phyloP scores from a whole-genome alignment of 306 rosid species.

The Cucumis hystrix region DNA sequence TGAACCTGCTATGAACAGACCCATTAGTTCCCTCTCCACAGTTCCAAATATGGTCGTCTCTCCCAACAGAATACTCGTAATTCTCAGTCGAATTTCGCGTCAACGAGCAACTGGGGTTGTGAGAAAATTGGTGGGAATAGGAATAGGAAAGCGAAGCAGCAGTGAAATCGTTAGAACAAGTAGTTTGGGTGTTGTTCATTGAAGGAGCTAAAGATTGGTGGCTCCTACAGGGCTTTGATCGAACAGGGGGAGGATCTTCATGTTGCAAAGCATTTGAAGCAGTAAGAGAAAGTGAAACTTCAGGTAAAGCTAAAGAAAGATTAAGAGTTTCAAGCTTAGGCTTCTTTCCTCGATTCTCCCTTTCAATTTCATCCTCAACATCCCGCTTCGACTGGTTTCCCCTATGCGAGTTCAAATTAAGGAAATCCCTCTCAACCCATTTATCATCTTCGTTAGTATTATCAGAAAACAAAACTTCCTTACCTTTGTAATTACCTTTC shows the following conservation, averaged over 20 bases:
- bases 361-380: slow-evolving; percentile 45
- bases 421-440: slow-evolving; percentile 90
- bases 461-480: slow-evolving; percentile 38
- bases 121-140: slow-evolving; percentile 64
- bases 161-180: slow-evolving; percentile 74
- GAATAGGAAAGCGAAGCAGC: slow-evolving; percentile 80
- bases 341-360: slow-evolving; percentile 59
- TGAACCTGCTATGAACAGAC: slow-evolving; percentile 93
- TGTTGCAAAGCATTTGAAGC: slow-evolving; percentile 73
- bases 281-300: slow-evolving; percentile 74
- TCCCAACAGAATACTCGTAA: slow-evolving; percentile 59
- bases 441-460: slow-evolving; percentile 45
- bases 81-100: slow-evolving; percentile 83
- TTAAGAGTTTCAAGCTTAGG: slow-evolving; percentile 72
- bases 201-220: slow-evolving; percentile 43
- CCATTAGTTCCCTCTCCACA: slow-evolving; percentile 99
- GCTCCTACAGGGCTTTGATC: slow-evolving; percentile 36
- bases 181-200: slow-evolving; percentile 28
- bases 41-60: slow-evolving; percentile 83
- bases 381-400: slow-evolving; percentile 63
- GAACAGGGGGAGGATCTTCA: slow-evolving; percentile 31
- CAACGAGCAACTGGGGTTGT: slow-evolving; percentile 87
- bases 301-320: slow-evolving; percentile 85
- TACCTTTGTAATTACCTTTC: slow-evolving; percentile 46
- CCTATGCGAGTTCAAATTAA: slow-evolving; percentile 54